phyloP scores from a whole-genome alignment of 352 stramenopile species.

The Blastocystis hominis region DNA sequence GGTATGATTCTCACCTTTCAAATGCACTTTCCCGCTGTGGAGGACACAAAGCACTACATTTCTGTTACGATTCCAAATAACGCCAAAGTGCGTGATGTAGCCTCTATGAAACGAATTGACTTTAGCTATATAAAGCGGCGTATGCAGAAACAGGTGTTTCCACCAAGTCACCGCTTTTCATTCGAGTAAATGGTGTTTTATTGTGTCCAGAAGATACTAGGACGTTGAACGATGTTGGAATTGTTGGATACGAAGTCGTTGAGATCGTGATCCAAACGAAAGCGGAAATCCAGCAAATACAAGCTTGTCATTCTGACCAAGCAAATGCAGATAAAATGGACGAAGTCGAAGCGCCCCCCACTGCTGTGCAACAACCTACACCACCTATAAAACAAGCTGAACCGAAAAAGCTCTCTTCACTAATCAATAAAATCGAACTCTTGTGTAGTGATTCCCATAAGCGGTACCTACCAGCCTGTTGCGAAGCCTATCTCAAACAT shows the following conservation, averaged over 20 bases:
- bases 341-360: too few relatives aligned
- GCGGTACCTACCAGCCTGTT: neutral
- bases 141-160: slow-evolving; percentile 25
- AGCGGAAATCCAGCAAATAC: neutral
- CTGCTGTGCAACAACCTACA: too few relatives aligned
- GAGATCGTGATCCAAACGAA: neutral
- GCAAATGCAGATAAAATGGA: too few relatives aligned
- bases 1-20: slow-evolving; percentile 12
- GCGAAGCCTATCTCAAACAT: too few relatives aligned
- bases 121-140: neutral
- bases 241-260: neutral
- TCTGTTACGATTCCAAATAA: neutral
- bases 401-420: neutral
- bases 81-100: neutral
- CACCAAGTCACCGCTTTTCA: neutral
- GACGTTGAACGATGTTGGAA: neutral
- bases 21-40: neutral
- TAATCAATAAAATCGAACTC: neutral
- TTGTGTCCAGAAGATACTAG: neutral
- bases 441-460: neutral
- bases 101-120: neutral
- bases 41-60: neutral
- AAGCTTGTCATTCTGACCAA: neutral
- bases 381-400: too few relatives aligned
- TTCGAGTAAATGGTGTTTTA: neutral